Conservation (phyloP, 1,284 basidiomycete species). For the Sporisorium iseilematis-ciliati region DNA sequence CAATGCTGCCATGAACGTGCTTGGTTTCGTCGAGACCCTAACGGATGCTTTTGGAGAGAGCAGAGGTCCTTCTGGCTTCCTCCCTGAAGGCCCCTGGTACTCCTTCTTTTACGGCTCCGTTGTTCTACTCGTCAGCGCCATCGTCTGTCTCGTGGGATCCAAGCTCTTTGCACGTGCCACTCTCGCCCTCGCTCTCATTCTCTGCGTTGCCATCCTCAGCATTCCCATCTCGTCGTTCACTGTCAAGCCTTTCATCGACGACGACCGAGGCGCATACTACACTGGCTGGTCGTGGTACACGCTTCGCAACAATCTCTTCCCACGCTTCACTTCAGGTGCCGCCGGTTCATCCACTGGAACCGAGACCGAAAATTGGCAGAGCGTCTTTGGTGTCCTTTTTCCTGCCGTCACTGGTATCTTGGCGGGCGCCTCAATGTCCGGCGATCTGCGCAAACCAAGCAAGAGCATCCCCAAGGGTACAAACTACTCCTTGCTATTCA, state of each 20-base stretch:
- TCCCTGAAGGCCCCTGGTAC: constrained; percentile 67
- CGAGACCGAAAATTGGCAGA: constrained; percentile 61
- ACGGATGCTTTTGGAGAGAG: constrained; percentile 64
- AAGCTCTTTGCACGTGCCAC: constrained; percentile 66
- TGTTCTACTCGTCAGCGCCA: constrained; percentile 59
- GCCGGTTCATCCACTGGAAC: constrained; percentile 61
- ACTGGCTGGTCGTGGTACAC: constrained; percentile 65
- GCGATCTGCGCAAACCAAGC: constrained; percentile 68
- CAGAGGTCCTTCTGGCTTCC: constrained; percentile 46
- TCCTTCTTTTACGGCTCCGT: constrained; percentile 65
- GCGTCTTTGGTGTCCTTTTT: constrained; percentile 68
- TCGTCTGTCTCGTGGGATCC: constrained; percentile 67
- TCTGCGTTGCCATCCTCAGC: constrained; percentile 61
- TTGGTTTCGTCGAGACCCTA: constrained; percentile 68
- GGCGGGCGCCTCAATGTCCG: constrained; percentile 68
- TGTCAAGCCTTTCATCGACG: constrained; percentile 63
- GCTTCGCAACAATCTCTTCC: constrained; percentile 61
- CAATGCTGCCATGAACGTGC: constrained; percentile 68
- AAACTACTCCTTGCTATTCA: constrained; percentile 67
- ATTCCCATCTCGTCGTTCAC: constrained; percentile 64
- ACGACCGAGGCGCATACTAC: constrained; percentile 65
- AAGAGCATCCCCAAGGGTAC: constrained; percentile 70
- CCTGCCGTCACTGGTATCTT: constrained; percentile 68
- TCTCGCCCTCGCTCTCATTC: constrained; percentile 60
- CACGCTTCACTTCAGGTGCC: constrained; percentile 65